Base-by-base conservation (phyloP, 2,329 filamentous ascomycete genomes). In the Pseudogymnoascus destructans region DNA sequence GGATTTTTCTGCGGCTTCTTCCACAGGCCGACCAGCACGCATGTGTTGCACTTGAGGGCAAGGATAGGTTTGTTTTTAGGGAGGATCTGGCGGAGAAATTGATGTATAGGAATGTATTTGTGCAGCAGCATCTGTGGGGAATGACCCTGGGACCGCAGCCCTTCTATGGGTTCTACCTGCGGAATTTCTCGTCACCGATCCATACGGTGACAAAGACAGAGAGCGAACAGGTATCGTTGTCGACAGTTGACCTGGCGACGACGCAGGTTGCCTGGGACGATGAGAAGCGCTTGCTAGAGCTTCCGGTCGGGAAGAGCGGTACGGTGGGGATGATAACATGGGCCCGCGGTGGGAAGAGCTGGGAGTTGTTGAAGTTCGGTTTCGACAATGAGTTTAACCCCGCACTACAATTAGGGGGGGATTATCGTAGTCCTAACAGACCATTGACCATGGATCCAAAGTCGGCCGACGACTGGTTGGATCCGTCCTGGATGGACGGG, bases 311-410 rank as follows among this genome's bases (percentile, higher is more conserved):
- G 3, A 5, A 27, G 23, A 57, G 36, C 19, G 61, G 59, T n/a
- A 62, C 59, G 5, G 56, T 55, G 27, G 59, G 57, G 1, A 46
- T 58, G 6, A 38, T 62, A 11, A 2, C 46, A 30, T 61, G 58
- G 58, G 58, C 46, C 27, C 42, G 25, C 25, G 25, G n/a, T 13
- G 10, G 13, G 5, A 9, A 9, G 6, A 9, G 3, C 6, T 21
- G 15, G 30, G 57, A 15, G 13, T 15, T 59, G 1, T 5, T 62
- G 27, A 62, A 61, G 30, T 21, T 62, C 3, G 60, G 59, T 6
- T 62, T 61, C 27, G 61, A 61, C 33, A 32, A 32, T 6, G 40
- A 10, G 1, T 61, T 62, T 52, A 61, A 61, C 25, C 59, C 61
- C 27, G 57, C 57, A 2, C 59, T 57, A 23, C 52, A 59, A 15